phyloP scores from a whole-genome alignment of 805 yeast genomes.

The Saccharomycopsis fermentans region DNA sequence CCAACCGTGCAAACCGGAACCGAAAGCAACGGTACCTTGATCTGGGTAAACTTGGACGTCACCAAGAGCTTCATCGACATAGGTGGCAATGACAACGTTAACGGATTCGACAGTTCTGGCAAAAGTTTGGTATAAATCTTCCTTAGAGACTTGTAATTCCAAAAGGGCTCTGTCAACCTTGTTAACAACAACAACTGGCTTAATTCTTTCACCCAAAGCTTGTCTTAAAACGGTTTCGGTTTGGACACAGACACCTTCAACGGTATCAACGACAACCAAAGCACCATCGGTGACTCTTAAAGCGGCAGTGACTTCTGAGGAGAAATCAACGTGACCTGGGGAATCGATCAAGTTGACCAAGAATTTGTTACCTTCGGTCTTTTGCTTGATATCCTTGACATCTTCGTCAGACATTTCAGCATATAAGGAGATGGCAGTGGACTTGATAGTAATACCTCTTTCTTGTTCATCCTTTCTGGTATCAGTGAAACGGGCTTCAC shows the following conservation, averaged over 20 bases:
- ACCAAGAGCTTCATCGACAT: conserved; percentile 83
- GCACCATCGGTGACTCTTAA: conserved; percentile 99
- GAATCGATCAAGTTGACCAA: conserved; percentile 97
- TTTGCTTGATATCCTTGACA: conserved; percentile 80
- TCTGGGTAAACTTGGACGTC: conserved; percentile 99
- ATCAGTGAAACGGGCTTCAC: conserved; percentile 99
- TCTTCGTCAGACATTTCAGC: conserved; percentile 82
- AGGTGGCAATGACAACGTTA: conserved; percentile 95
- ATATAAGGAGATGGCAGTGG: conserved; percentile 95
- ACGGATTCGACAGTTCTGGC: conserved; percentile 99
- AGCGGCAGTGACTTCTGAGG: conserved; percentile 99
- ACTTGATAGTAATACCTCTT: conserved; percentile 99
- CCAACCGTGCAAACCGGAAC: conserved; percentile 99
- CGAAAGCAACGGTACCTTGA: conserved; percentile 98
- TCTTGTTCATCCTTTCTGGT: conserved; percentile 99
- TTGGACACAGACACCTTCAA: conserved; percentile 99
- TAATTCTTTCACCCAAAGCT: conserved; percentile 98
- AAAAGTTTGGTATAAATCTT: conserved; percentile 96
- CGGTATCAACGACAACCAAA: conserved; percentile 96
- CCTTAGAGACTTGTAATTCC: conserved; percentile 98
- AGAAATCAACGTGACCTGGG: conserved; percentile 99
- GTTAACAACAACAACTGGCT: conserved; percentile 98
- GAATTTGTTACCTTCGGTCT: conserved; percentile 83
- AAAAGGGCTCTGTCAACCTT: conserved; percentile 99
- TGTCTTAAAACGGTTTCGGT: conserved; percentile 99